Evolutionary conservation across 106 monocot genomes (phyloP).

Genomic region (Allium cepa): DNA sequence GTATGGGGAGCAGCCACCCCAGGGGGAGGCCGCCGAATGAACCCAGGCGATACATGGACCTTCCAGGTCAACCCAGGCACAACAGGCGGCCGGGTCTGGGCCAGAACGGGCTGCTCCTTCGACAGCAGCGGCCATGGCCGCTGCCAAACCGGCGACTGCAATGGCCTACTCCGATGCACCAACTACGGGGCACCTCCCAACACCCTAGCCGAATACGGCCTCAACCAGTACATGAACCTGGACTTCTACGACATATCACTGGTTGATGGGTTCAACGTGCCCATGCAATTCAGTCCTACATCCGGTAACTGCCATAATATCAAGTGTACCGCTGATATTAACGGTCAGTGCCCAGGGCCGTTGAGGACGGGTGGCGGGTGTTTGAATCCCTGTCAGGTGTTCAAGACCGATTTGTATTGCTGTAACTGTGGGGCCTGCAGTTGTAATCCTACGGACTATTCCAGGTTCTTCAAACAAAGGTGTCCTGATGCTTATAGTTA

Average conservation of each 20-base stretch:
- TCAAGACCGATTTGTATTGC: conserved; percentile 26
- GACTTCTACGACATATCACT: conserved; percentile 50
- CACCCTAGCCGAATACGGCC: conserved; percentile 33
- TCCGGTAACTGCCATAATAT: conserved; percentile 9
- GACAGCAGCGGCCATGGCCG: conserved; percentile 22
- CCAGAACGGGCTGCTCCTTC: conserved; percentile 43
- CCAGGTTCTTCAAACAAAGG: conserved; percentile 12
- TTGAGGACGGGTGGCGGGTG: conserved; percentile 34
- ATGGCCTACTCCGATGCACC: conserved; percentile 23
- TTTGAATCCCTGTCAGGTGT: conserved; percentile 39
- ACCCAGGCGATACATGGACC: conserved; percentile 14
- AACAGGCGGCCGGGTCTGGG: conserved; percentile 35
- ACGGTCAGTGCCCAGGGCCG: conserved; percentile 21
- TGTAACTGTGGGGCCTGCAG: conserved; percentile 14
- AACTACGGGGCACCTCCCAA: conserved; percentile 24
- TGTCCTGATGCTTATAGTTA: conserved; percentile 27
- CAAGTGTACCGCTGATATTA: conserved; percentile 24
- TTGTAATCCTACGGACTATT: conserved; percentile 22
- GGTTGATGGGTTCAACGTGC: conserved; percentile 33
- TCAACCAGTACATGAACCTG: conserved; percentile 22
- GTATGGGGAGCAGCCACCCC: conserved; percentile 4
- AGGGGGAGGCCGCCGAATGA: conserved; percentile 7
- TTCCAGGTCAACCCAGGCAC: conserved; percentile 10
- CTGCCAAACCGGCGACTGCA: conserved; percentile 46
- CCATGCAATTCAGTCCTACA: conserved; percentile 29